Evolutionary conservation across 1,139 yeast species (phyloP).

Genomic region (Yamadazyma membranifaciens): DNA sequence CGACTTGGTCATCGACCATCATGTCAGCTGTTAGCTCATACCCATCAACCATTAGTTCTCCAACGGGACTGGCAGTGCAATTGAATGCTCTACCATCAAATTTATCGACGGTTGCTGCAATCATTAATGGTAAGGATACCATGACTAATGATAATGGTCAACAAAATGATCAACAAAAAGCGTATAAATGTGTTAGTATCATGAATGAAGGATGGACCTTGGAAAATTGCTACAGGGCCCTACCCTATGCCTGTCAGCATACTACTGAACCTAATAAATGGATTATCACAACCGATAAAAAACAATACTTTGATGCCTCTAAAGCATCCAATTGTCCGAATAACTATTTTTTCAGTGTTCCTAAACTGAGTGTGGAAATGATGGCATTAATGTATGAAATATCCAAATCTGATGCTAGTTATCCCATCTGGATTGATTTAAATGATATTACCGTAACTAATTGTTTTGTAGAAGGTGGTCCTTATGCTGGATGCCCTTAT

Average conservation of each 20-base stretch:
- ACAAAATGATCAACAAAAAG: constrained; percentile 1
- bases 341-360: constrained; percentile 54
- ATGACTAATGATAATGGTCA: background rate
- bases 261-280: constrained; percentile 42
- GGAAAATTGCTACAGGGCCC: constrained; percentile 58
- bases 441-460: constrained; percentile 71
- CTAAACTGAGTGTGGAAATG: constrained; percentile 46
- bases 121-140: constrained; percentile 1
- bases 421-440: constrained; percentile 74
- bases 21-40: background rate
- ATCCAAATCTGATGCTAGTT: constrained; percentile 17
- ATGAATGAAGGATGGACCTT: constrained; percentile 53
- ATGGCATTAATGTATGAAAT: constrained; percentile 27
- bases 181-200: constrained; percentile 59
- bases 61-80: too few species aligned
- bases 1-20: too few species aligned
- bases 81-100: too few species aligned
- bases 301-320: constrained; percentile 53
- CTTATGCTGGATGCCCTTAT: constrained; percentile 78
- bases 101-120: too few species aligned
- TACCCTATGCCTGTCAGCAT: constrained; percentile 58
- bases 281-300: constrained; percentile 35
- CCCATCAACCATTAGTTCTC: too few species aligned
- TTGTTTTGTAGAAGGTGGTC: constrained; percentile 90
- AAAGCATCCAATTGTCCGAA: constrained; percentile 44